Percentiles rank a stretch among this genome's conserved stretches.
Evolutionary conservation across 495 filamentous ascomycete species (phyloP).

Genomic region (Penicillium lividum): DNA sequence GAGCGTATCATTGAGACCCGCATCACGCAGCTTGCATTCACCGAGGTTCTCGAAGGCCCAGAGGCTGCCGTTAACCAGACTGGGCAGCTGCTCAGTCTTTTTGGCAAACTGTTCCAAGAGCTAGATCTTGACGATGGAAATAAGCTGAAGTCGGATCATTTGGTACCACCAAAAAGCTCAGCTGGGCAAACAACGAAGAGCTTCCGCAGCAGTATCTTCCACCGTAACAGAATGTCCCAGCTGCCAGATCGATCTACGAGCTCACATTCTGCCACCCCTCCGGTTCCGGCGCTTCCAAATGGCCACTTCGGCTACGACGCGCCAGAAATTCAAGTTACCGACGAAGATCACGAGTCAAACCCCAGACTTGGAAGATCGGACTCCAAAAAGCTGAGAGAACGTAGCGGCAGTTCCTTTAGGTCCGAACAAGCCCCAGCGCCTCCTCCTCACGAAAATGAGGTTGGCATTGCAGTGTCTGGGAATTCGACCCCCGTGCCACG

Average conservation of each 20-base stretch:
- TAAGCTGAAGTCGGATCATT: slow-evolving; percentile 24
- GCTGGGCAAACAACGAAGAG: slow-evolving; percentile 66
- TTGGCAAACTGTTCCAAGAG: slow-evolving; percentile 72
- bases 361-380: slow-evolving; percentile 36
- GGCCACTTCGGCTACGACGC: slow-evolving; percentile 27
- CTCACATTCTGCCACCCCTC: slow-evolving; percentile 15
- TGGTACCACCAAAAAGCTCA: slow-evolving; percentile 66
- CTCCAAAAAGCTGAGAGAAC: slow-evolving; percentile 50
- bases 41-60: slow-evolving; percentile 79
- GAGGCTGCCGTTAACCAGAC: slow-evolving; percentile 80
- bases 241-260: slow-evolving; percentile 28
- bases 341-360: slow-evolving; percentile 36
- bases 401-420: slow-evolving; percentile 36
- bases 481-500: slow-evolving; percentile 24
- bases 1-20: slow-evolving; percentile 83
- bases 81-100: slow-evolving; percentile 80
- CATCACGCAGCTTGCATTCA: slow-evolving; percentile 86
- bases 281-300: slow-evolving; percentile 22
- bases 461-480: slow-evolving; percentile 46
- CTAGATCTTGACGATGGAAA: slow-evolving; percentile 37
- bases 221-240: slow-evolving; percentile 48
- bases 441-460: slow-evolving; percentile 24
- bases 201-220: slow-evolving; percentile 74
- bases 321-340: slow-evolving; percentile 52
- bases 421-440: slow-evolving; percentile 22